Evolutionary conservation across 495 filamentous ascomycete species (phyloP), one percentile per base, ranked within the genome.

Genomic region (Annulohypoxylon nitens): DNA sequence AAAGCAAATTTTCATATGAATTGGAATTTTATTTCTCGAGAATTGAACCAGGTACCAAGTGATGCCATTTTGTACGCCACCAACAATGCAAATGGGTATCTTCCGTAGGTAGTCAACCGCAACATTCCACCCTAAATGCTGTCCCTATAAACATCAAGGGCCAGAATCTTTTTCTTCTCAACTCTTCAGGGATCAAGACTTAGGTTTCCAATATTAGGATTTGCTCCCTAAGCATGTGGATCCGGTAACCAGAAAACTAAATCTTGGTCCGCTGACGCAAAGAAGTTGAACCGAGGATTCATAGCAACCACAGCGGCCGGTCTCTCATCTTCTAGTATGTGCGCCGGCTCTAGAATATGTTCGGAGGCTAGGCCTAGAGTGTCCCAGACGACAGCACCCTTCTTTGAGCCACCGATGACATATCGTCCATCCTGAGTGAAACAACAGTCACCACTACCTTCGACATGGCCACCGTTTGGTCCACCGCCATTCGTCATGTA

Each of bases 191-290:
- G 39, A n/a, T 14, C 39, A 43, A 43, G 39, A 43, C 14, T 43
- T 14, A 43, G 39, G 39, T n/a, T 4, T n/a, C 12, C 14, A 5
- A 43, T n/a, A 14, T 43, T 11, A 1, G 39, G 12, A n/a, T n/a
- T 14, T 43, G 39, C 39, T 8, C 57, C 16, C 70, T 82, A 85
- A 8, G 75, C 80, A 78, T 93, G 86, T 62, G 86, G 83, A 82
- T 94, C 92, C 16, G 96, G 96, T 36, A 97, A 79, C 95, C 96
- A 98, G 67, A 99, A 93, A 53, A 96, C 82, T 64, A 95, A 84
- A 69, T 98, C 95, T 75, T 90, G 90, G 76, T 98, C 94, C 4
- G 92, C 97, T 45, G 90, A 94, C 14, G 92, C 94, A 69, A 97
- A 83, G 85, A 98, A 89, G 79, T 98, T 97, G 81, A 90, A 93